Percentiles rank a stretch among this genome's conserved stretches.
These are phyloP conservation scores for Anacardium occidentale DNA, from an alignment of 345 rosid species.

Conservation along the genomic window DNA sequence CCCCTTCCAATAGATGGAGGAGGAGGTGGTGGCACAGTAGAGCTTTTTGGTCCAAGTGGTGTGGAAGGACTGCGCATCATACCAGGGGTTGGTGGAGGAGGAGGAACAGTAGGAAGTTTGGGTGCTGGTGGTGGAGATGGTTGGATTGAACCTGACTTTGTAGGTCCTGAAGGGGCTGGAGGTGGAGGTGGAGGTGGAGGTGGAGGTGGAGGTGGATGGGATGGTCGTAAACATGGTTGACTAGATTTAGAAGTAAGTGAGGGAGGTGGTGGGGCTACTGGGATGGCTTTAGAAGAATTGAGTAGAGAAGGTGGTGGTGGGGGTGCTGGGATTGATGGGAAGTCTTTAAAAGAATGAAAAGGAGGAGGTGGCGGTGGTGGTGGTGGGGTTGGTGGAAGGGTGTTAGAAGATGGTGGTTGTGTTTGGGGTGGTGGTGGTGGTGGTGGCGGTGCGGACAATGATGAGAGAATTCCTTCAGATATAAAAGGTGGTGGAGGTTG, in stretches of 20 bases:
- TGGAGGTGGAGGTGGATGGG: conserved; percentile 34
- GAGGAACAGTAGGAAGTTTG: conserved; percentile 55
- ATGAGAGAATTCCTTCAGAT: neutral
- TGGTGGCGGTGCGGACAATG: conserved; percentile 12
- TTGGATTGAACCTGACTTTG: conserved; percentile 21
- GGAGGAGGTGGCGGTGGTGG: conserved; percentile 19
- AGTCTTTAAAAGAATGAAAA: conserved; percentile 1
- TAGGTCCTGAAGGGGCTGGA: conserved; percentile 35
- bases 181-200: conserved; percentile 28
- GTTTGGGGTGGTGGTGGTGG: conserved; percentile 21
- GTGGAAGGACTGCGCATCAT: conserved; percentile 44
- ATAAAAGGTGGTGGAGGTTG: conserved; percentile 20
- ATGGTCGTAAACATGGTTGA: conserved; percentile 21
- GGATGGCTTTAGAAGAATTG: conserved; percentile 10
- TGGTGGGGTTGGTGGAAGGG: conserved; percentile 5
- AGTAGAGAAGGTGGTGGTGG: conserved; percentile 30
- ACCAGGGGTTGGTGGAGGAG: conserved; percentile 45
- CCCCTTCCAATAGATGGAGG: conserved; percentile 70
- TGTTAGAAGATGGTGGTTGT: conserved; percentile 7
- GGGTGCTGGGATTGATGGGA: conserved; percentile 23
- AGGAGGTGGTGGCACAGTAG: conserved; percentile 70
- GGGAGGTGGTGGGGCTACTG: conserved; percentile 28
- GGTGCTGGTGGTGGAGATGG: conserved; percentile 58
- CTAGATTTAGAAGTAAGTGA: conserved; percentile 18
- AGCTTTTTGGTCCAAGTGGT: conserved; percentile 47